These are phyloP conservation scores for Sclerotinia subarctica DNA, from an alignment of 2,329 filamentous ascomycete genomes.

Conservation along the genomic window DNA sequence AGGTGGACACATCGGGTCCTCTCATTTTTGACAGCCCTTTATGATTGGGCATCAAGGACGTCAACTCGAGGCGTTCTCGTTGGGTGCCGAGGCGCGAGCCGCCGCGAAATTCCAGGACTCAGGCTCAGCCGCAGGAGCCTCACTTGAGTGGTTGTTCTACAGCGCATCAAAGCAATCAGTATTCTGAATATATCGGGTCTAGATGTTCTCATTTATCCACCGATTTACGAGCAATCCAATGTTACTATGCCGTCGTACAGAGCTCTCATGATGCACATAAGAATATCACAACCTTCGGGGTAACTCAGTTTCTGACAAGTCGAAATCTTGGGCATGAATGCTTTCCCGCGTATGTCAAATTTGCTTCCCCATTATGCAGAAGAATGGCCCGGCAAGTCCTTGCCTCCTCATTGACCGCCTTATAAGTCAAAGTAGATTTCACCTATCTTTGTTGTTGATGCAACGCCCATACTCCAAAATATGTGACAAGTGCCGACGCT, in stretches of 20 bases:
- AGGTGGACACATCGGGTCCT: conserved; percentile 21
- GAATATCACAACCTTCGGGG: conserved; percentile 20
- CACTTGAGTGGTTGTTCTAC: conserved; percentile 45
- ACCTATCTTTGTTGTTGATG: conserved; percentile 28
- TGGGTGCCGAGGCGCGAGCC: conserved; percentile 35
- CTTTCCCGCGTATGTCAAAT: conserved; percentile 29
- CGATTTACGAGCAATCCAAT: conserved; percentile 19
- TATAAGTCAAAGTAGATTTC: conserved; percentile 27
- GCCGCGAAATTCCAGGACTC: conserved; percentile 26
- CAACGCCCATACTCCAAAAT: conserved; percentile 28
- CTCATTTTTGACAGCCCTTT: conserved; percentile 29
- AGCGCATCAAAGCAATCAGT: conserved; percentile 47
- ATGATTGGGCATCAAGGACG: conserved; percentile 37
- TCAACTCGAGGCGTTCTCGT: conserved; percentile 30
- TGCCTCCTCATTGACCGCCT: conserved; percentile 29
- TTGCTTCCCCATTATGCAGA: conserved; percentile 25
- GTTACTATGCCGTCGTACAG: conserved; percentile 31
- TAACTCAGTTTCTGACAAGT: conserved; percentile 20
- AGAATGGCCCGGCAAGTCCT: conserved; percentile 7
- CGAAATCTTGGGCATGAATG: conserved; percentile 30
- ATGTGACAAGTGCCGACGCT: conserved; percentile 23
- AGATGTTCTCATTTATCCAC: background rate
- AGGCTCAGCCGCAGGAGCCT: conserved; percentile 28
- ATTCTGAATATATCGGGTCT: conserved; percentile 24
- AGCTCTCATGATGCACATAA: conserved; percentile 27